Base-by-base conservation (phyloP, 352 stramenopile species). In the Pythium apleroticum region DNA sequence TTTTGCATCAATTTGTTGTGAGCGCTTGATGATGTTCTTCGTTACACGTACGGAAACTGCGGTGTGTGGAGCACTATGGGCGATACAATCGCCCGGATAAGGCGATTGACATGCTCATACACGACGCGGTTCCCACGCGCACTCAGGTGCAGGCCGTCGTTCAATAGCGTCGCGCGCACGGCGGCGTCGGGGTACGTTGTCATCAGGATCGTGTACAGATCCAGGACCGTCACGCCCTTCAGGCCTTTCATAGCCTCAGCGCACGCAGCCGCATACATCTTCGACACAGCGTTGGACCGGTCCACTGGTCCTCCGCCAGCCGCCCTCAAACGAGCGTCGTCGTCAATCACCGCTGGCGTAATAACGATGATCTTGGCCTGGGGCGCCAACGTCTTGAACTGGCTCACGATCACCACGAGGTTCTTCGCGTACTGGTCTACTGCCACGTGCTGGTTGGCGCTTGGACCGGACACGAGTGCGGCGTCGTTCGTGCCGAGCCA, bases 401-500 rank as follows among this genome's bases (percentile, higher is more conserved):
- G 25, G 19, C 19, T n/a, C 39, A 84, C 12, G 37, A 78, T 75
- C 14, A 57, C 15, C 30, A 57, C 56, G 4, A 89, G 55, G 61
- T 89, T 89, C 31, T 48, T 43, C 2, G 54, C 37, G 60, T 81
- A 87, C 39, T 81, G 59, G 17, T 78, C 56, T 0, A 86, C 24
- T 2, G 70, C 72, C 17, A 89, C 77, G 53, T 76, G 78, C 41
- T 83, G 72, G 17, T 43, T 25, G 30, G 66, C 71, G 57, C 72
- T 66, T 30, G 57, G 65, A 1, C 75, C 75, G 8, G 58, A 63
- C 1, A 46, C 45, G 14, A 83, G 60, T 15, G 75, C 75, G 0
- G 78, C 72, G 41, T 88, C 78, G 48, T 88, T 85, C 22, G 73
- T 68, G 8, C 78, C 78, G 15, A 85, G 61, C 68, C 72, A 84